phyloP scores from a whole-genome alignment of 1,139 yeast genomes.

The Candida gigantensis region DNA sequence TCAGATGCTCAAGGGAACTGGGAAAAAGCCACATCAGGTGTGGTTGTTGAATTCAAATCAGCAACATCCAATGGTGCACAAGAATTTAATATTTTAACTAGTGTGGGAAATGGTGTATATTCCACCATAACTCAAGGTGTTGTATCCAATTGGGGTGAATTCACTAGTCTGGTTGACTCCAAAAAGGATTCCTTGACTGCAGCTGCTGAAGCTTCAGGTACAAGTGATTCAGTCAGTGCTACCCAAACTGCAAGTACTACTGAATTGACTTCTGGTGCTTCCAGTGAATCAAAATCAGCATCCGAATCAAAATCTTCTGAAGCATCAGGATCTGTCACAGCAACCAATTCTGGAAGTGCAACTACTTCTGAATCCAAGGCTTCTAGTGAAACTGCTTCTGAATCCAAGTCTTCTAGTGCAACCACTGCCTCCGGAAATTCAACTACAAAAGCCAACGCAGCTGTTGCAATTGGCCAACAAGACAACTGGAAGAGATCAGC shows the following conservation, averaged over 20 bases:
- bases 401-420: conserved; percentile 9
- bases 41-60: conserved; percentile 14
- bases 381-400: conserved; percentile 6
- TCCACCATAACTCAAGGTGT: conserved; percentile 18
- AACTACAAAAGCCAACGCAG: conserved; percentile 14
- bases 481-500: conserved; percentile 45
- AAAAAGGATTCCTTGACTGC: conserved; percentile 7
- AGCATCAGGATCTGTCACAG: conserved; percentile 2
- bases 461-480: conserved; percentile 13
- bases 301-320: conserved; percentile 1
- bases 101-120: conserved; percentile 14
- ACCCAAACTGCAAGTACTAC: background rate
- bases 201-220: conserved; percentile 6
- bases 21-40: conserved; percentile 17
- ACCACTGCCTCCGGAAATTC: conserved; percentile 16
- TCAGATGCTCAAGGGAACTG: conserved; percentile 15
- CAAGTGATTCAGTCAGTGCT: background rate
- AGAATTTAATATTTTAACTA: conserved; percentile 15
- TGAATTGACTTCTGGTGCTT: conserved; percentile 2
- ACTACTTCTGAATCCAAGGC: conserved; percentile 13
- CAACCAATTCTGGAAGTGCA: conserved; percentile 6
- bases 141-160: conserved; percentile 15
- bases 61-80: conserved; percentile 13
- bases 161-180: conserved; percentile 17
- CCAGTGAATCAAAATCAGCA: conserved; percentile 4